A percentile compares a stretch with the other conserved stretches of the same genome.
phyloP scores from a whole-genome alignment of 2,329 filamentous ascomycete species.

The Alternaria sp. region DNA sequence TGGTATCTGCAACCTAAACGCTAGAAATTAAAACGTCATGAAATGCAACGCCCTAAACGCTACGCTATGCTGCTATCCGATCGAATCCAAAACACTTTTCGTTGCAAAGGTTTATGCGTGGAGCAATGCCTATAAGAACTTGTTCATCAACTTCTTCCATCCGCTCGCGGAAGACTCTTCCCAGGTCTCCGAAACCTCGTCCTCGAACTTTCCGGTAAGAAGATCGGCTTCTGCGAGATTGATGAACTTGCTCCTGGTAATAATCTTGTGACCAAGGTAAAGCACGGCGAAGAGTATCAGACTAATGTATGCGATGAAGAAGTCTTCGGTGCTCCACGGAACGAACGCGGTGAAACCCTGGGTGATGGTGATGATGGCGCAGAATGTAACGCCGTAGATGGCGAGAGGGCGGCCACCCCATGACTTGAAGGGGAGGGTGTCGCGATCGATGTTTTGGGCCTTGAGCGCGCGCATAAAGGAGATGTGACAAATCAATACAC shows the following conservation, averaged over 20 bases:
- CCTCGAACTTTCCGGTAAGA: conserved; percentile 51
- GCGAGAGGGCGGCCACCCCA: conserved; percentile 48
- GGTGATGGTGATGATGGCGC: conserved; percentile 52
- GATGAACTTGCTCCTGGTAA: conserved; percentile 52
- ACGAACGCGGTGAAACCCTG: conserved; percentile 55
- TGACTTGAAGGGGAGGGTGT: conserved; percentile 51
- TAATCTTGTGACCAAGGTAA: conserved; percentile 67
- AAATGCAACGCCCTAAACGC: conserved; percentile 33
- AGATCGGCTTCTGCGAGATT: conserved; percentile 55
- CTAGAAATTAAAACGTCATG: conserved; percentile 26
- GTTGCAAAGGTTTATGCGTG: not conserved
- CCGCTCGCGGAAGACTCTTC: conserved; percentile 44
- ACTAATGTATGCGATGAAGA: conserved; percentile 54
- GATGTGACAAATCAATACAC: conserved; percentile 52
- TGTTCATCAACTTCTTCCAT: conserved; percentile 45
- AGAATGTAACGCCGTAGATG: conserved; percentile 52
- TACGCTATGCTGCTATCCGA: conserved; percentile 30
- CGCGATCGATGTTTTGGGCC: conserved; percentile 50
- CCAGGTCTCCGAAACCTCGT: conserved; percentile 43
- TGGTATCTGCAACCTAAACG: conserved; percentile 23
- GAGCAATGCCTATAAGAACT: conserved; percentile 30
- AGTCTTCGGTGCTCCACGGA: conserved; percentile 47
- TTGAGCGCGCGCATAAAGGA: conserved; percentile 50
- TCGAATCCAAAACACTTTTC: conserved; percentile 25
- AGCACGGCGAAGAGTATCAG: conserved; percentile 56